Conservation (phyloP, 2,329 filamentous ascomycete species). For the Talaromyces marneffei region DNA sequence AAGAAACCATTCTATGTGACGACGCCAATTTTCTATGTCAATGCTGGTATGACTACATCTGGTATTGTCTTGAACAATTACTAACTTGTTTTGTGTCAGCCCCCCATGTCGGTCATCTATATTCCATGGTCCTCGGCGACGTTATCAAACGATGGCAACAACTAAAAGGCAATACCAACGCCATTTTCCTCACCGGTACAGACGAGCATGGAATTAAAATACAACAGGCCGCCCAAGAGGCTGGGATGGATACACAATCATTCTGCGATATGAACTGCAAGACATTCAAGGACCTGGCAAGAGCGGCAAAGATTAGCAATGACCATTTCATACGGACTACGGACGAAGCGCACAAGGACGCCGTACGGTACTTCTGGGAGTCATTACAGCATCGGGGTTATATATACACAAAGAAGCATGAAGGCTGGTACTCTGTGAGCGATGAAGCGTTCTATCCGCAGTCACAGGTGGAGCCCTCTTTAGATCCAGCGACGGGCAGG, state of each 20-base stretch:
- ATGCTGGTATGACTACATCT: constrained; percentile 61
- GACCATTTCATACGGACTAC: constrained; percentile 93
- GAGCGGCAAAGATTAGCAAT: constrained; percentile 62
- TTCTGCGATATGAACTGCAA: constrained; percentile 82
- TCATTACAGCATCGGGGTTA: constrained; percentile 68
- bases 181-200: constrained; percentile 80
- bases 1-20: constrained; percentile 90
- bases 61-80: not conserved
- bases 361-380: constrained; percentile 85
- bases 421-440: constrained; percentile 94
- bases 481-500: constrained; percentile 74
- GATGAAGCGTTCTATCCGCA: constrained; percentile 95
- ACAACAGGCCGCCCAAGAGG: constrained; percentile 7
- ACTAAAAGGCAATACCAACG: constrained; percentile 60
- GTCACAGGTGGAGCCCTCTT: constrained; percentile 63
- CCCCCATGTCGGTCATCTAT: constrained; percentile 91
- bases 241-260: constrained; percentile 56
- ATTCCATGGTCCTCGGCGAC: constrained; percentile 85
- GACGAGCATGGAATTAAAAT: constrained; percentile 96
- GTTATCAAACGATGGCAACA: constrained; percentile 87
- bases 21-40: constrained; percentile 98
- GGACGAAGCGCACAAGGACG: constrained; percentile 70
- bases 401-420: constrained; percentile 79
- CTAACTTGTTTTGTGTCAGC: constrained; percentile 49
- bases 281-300: constrained; percentile 70